These are phyloP conservation scores for Candida coleopterorum DNA, from an alignment of 805 yeast species.

Conservation along the genomic window DNA sequence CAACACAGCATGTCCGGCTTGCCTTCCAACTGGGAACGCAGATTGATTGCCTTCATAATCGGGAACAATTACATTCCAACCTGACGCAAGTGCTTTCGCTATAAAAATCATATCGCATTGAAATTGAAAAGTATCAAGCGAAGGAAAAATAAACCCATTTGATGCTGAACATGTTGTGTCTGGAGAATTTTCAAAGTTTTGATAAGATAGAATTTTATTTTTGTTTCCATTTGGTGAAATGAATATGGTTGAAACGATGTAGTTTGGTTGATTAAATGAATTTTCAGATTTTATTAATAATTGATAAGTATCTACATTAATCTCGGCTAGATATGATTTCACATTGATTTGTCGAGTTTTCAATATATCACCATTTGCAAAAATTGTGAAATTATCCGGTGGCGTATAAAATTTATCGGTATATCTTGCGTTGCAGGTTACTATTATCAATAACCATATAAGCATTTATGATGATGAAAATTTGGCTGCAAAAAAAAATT, in stretches of 20 bases:
- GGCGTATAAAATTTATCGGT: conserved; percentile 18
- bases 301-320: conserved; percentile 18
- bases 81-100: conserved; percentile 18
- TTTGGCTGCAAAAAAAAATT: not conserved
- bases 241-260: conserved; percentile 22
- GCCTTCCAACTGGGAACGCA: conserved; percentile 27
- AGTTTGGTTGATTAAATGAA: conserved; percentile 22
- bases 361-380: conserved; percentile 21
- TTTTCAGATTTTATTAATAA: conserved; percentile 19
- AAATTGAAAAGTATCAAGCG: conserved; percentile 9
- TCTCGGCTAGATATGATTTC: conserved; percentile 15
- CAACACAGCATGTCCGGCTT: conserved; percentile 27
- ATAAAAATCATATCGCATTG: conserved; percentile 16
- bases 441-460: not conserved
- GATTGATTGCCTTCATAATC: conserved; percentile 32
- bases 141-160: conserved; percentile 16
- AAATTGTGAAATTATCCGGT: conserved; percentile 17
- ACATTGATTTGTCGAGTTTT: conserved; percentile 18
- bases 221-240: conserved; percentile 26
- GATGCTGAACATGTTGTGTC: conserved; percentile 23
- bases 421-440: not conserved
- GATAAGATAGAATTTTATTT: conserved; percentile 22
- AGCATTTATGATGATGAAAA: not conserved
- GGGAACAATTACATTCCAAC: conserved; percentile 30
- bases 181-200: conserved; percentile 25